These are phyloP conservation scores for Astrephomene gubernaculifera DNA, from an alignment of 139 green algal genomes.

Conservation along the genomic window DNA sequence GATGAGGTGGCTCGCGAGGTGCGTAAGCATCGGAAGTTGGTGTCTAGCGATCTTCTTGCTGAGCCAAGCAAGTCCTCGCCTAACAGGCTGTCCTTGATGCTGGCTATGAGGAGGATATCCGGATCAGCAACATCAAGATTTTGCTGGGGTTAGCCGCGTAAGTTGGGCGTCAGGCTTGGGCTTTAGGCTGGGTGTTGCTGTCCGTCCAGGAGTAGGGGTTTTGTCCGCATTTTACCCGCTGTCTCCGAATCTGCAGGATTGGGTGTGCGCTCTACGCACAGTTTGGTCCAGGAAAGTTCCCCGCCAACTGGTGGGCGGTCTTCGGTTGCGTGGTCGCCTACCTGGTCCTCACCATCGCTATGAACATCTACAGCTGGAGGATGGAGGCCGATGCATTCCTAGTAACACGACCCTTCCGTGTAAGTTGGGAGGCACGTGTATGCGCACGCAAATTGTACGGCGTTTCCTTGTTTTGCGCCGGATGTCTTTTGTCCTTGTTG, in stretches of 20 bases:
- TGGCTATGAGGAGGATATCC: conserved; percentile 73
- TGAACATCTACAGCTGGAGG: conserved; percentile 64
- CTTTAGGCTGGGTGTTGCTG: too few species aligned
- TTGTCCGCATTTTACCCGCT: too few species aligned
- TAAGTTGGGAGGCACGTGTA: background rate
- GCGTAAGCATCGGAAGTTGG: too few species aligned
- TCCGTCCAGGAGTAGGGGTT: too few species aligned
- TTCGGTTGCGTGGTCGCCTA: conserved; percentile 76
- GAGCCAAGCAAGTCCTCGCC: background rate
- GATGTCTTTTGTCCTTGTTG: too few species aligned
- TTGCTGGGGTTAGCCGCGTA: conserved; percentile 73
- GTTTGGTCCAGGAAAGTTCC: conserved; percentile 83
- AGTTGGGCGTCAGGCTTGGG: conserved; percentile 54
- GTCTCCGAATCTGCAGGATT: conserved; percentile 78
- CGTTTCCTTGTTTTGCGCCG: too few species aligned
- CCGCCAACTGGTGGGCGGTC: conserved; percentile 68
- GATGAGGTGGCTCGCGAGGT: conserved; percentile 72
- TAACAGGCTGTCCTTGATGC: conserved; percentile 64
- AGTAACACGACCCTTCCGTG: conserved; percentile 54
- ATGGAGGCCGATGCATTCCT: conserved; percentile 77
- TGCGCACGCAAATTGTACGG: too few species aligned
- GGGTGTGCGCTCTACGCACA: conserved; percentile 74
- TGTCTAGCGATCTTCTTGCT: background rate
- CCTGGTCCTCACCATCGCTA: conserved; percentile 58
- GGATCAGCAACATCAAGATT: conserved; percentile 81